Conservation (phyloP, 805 yeast genomes). For the Vanderwaltozyma polyspora region DNA sequence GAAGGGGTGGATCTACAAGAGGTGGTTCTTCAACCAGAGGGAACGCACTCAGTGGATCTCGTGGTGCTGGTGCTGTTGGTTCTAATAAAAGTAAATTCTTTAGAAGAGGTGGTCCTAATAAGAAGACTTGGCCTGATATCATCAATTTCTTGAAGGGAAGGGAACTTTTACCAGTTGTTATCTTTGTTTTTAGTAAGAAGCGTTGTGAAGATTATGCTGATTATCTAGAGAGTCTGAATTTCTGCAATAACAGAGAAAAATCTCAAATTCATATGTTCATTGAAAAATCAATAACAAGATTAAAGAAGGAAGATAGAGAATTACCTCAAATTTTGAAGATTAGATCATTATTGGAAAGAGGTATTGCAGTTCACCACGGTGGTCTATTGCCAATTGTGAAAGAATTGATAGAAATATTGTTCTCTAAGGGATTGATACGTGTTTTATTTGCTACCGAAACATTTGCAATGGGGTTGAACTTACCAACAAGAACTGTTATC, state of each 20-base stretch:
- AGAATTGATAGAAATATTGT: constrained; percentile 84
- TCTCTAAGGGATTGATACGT: constrained; percentile 76
- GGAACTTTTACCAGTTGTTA: constrained; percentile 78
- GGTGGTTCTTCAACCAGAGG: constrained; percentile 20
- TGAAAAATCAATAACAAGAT: constrained; percentile 76
- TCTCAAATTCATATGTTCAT: constrained; percentile 90
- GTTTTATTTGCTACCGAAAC: constrained; percentile 96
- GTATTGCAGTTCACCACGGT: constrained; percentile 94
- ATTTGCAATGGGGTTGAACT: constrained; percentile 94
- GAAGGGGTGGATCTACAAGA: constrained; percentile 19
- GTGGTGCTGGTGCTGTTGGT: constrained; percentile 33
- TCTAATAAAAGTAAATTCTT: constrained; percentile 28
- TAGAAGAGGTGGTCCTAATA: constrained; percentile 58
- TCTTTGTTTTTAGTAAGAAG: constrained; percentile 88
- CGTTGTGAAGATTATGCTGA: constrained; percentile 90
- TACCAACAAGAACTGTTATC: constrained; percentile 94
- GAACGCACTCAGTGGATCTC: constrained; percentile 28
- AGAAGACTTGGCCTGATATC: constrained; percentile 64
- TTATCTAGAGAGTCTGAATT: constrained; percentile 59
- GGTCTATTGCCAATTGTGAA: constrained; percentile 88
- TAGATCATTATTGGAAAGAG: constrained; percentile 74
- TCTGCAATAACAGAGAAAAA: constrained; percentile 73
- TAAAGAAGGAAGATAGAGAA: constrained; percentile 84
- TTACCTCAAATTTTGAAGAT: constrained; percentile 82
- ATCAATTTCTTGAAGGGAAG: constrained; percentile 59